Percentiles rank a stretch among this genome's conserved stretches.
Evolutionary conservation across 2,329 filamentous ascomycete genomes (phyloP).

Genomic region (Cladosporium sp.): DNA sequence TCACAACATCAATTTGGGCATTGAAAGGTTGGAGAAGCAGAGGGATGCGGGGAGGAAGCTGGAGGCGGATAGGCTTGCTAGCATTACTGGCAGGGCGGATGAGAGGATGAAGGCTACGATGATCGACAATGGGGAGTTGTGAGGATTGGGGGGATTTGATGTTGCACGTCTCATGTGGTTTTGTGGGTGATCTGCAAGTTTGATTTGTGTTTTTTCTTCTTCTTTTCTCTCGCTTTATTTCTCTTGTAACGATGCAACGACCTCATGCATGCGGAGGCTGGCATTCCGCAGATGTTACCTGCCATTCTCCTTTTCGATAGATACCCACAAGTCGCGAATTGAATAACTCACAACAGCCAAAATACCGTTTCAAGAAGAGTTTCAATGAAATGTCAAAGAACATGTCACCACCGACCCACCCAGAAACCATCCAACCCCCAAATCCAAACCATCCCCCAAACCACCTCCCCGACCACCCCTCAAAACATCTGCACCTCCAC

Average conservation of each 20-base stretch:
- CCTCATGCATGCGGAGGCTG: background rate
- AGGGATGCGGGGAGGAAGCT: conserved; percentile 46
- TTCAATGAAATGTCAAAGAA: too few species aligned
- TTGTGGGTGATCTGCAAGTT: background rate
- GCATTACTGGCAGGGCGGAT: conserved; percentile 18
- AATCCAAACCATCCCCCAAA: background rate
- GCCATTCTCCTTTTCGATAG: background rate
- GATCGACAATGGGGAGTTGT: conserved; percentile 9
- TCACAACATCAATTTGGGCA: conserved; percentile 66
- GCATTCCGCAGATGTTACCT: background rate
- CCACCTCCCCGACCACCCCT: background rate
- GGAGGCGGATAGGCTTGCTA: conserved; percentile 24
- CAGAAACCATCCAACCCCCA: too few species aligned
- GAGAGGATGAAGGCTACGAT: conserved; percentile 8
- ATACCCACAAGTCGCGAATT: conserved; percentile 4
- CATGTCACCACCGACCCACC: too few species aligned
- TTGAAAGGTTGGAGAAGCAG: conserved; percentile 66
- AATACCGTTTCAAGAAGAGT: too few species aligned
- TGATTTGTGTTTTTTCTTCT: conserved; percentile 4
- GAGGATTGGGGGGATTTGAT: background rate
- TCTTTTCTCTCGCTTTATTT: conserved; percentile 1
- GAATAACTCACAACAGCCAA: background rate
- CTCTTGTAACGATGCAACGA: conserved; percentile 5
- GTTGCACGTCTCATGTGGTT: too few species aligned
- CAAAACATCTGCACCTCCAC: conserved; percentile 43